Conservation (phyloP, 192 early-diverging fungal species). For the Coemansia guatemalensis region DNA sequence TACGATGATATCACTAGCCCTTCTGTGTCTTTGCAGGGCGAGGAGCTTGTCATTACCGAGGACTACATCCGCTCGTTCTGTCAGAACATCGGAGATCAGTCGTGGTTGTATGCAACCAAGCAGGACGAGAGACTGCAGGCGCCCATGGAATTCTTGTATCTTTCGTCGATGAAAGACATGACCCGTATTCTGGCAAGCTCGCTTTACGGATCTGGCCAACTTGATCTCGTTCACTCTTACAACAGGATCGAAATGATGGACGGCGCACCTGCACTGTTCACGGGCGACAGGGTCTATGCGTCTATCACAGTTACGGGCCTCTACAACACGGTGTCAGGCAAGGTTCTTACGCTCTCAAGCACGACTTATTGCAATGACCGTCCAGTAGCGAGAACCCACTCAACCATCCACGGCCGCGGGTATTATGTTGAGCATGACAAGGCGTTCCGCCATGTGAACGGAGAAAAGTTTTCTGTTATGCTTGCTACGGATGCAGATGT, state of each 20-base stretch:
- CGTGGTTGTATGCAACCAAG: conserved; percentile 47
- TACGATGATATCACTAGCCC: conserved; percentile 9
- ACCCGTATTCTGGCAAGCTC: conserved; percentile 83
- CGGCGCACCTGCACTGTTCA: conserved; percentile 58
- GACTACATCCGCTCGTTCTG: conserved; percentile 86
- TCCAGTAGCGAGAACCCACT: conserved; percentile 70
- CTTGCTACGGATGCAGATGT: conserved; percentile 72
- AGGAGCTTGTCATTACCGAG: conserved; percentile 53
- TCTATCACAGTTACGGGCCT: conserved; percentile 72
- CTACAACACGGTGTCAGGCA: conserved; percentile 78
- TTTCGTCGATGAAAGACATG: conserved; percentile 75
- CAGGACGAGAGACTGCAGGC: conserved; percentile 59
- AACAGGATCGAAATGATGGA: conserved; percentile 79
- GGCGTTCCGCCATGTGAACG: conserved; percentile 71
- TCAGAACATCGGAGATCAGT: conserved; percentile 66
- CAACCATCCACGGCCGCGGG: conserved; percentile 82
- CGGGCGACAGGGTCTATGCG: conserved; percentile 73
- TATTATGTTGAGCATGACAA: conserved; percentile 68
- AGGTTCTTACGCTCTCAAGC: conserved; percentile 76
- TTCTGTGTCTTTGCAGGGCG: neutral
- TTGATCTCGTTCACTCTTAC: conserved; percentile 82
- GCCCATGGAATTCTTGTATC: conserved; percentile 89
- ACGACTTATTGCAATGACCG: conserved; percentile 57
- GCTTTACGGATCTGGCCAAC: conserved; percentile 82
- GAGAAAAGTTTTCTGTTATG: conserved; percentile 66